A percentile compares a stretch with the other conserved stretches of the same genome.
Conservation (phyloP, 305 asterid genomes). For the Striga hermonthica region DNA sequence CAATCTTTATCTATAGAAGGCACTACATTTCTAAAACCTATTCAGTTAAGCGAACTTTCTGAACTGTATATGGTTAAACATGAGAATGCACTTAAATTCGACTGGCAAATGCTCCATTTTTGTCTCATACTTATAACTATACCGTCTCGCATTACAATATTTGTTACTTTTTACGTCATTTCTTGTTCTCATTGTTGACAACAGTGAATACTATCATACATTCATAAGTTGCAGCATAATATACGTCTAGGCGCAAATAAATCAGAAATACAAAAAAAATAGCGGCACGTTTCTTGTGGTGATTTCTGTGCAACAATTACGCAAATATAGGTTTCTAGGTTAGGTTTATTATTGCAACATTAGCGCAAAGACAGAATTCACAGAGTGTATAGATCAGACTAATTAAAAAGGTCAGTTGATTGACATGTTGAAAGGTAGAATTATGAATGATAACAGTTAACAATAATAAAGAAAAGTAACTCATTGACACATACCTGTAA, state of each 20-base stretch:
- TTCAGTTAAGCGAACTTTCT: not conserved
- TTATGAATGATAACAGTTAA: conserved; percentile 4
- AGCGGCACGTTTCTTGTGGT: not conserved
- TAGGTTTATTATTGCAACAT: not conserved
- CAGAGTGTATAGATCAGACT: not conserved
- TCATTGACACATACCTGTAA: conserved; percentile 55
- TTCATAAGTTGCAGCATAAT: too few species aligned
- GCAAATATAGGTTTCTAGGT: not conserved
- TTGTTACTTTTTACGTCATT: too few species aligned
- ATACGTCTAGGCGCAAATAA: not conserved
- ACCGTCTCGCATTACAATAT: too few species aligned
- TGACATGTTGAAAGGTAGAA: conserved; percentile 11
- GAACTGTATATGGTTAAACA: too few species aligned
- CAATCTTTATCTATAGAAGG: conserved; percentile 1
- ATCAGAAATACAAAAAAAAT: not conserved
- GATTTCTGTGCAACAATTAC: not conserved
- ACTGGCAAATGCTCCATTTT: too few species aligned
- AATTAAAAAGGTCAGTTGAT: not conserved
- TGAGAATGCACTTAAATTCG: too few species aligned
- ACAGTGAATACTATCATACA: too few species aligned
- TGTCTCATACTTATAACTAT: too few species aligned
- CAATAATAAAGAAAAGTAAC: conserved; percentile 11
- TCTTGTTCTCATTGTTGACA: too few species aligned
- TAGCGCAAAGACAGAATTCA: not conserved
- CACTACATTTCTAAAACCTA: not conserved